phyloP scores from a whole-genome alignment of 345 rosid species.

The Hibiscus syriacus region DNA sequence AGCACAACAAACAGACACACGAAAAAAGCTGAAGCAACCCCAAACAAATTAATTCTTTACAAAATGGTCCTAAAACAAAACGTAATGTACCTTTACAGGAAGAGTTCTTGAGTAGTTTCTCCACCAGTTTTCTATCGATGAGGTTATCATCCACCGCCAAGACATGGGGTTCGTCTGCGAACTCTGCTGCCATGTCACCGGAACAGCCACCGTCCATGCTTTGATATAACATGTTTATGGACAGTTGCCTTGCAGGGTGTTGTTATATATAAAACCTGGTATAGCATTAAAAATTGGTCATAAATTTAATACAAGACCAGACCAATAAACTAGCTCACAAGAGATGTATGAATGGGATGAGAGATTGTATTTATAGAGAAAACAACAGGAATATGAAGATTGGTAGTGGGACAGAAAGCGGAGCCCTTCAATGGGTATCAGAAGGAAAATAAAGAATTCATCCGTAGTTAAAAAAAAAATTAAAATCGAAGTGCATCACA shows the following conservation, averaged over 20 bases:
- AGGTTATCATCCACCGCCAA: too few species aligned
- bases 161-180: constrained; percentile 50
- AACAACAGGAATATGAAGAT: too few species aligned
- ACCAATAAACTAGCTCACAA: constrained; percentile 23
- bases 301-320: background rate
- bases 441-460: background rate
- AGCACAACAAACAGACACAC: background rate
- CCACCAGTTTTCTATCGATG: too few species aligned
- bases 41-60: background rate
- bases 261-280: too few species aligned
- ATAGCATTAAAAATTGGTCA: constrained; percentile 1
- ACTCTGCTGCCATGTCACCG: constrained; percentile 18
- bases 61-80: background rate
- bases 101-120: too few species aligned
- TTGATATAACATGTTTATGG: background rate
- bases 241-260: background rate
- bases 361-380: constrained; percentile 19
- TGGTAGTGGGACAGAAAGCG: constrained; percentile 9
- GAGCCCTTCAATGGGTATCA: too few species aligned
- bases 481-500: constrained; percentile 42
- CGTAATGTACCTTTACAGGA: constrained; percentile 47
- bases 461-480: too few species aligned
- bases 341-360: constrained; percentile 23
- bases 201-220: constrained; percentile 23
- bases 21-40: background rate